Conservation (phyloP, 2,329 filamentous ascomycete species). For the Ustilaginoidea virens region DNA sequence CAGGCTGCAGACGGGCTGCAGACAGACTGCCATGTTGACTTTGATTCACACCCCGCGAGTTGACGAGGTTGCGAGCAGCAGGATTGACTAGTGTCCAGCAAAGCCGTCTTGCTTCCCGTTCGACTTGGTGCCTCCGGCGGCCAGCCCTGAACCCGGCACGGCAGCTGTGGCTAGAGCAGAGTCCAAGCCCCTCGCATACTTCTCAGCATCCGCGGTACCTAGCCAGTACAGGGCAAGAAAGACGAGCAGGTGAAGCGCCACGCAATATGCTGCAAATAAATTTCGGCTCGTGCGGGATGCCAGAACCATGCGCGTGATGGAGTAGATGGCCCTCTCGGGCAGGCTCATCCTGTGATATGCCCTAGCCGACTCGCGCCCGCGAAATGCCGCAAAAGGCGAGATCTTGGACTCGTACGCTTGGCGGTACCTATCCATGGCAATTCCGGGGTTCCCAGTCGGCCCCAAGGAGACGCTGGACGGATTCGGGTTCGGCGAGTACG, state of each 20-base stretch:
- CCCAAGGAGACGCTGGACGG: constrained; percentile 52
- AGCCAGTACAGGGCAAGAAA: constrained; percentile 80
- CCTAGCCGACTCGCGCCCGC: constrained; percentile 79
- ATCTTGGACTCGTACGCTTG: constrained; percentile 91
- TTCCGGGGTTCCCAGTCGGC: constrained; percentile 40
- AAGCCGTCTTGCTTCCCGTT: constrained; percentile 53
- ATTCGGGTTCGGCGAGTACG: constrained; percentile 59
- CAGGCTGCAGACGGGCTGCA: no score
- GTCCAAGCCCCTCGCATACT: constrained; percentile 41
- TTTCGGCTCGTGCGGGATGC: constrained; percentile 84
- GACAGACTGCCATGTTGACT: no score
- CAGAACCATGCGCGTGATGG: constrained; percentile 78
- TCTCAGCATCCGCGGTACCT: constrained; percentile 50
- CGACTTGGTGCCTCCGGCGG: no score
- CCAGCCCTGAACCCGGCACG: no score
- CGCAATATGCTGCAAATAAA: constrained; percentile 81
- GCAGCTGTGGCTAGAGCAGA: constrained; percentile 28
- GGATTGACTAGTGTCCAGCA: constrained; percentile 17
- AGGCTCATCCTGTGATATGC: constrained; percentile 89
- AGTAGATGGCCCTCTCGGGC: constrained; percentile 80
- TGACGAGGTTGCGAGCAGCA: no score
- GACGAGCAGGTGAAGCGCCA: constrained; percentile 75
- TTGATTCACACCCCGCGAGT: no score
- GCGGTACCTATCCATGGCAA: constrained; percentile 70
- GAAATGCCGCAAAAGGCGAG: constrained; percentile 88